Evolutionary conservation across 1,139 yeast species (phyloP), one percentile per base, ranked within the genome.

Genomic region (Geotrichum restrictum): DNA sequence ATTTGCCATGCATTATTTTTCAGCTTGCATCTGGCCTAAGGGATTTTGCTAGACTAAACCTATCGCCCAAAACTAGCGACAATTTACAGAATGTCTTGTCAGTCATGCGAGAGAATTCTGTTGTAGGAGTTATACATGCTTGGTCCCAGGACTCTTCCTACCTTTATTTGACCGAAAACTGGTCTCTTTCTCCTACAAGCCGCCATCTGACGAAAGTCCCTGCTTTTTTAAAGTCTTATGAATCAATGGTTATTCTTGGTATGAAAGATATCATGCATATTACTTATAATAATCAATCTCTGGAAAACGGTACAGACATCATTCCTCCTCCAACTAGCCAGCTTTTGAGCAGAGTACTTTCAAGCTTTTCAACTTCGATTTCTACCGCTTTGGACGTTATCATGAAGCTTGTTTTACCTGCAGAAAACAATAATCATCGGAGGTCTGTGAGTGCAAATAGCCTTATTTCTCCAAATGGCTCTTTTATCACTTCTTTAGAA

Each of bases 261-360:
- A 51, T 71, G 37, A 57, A 57, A 22, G 57, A 59, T 38, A 57
- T 71, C 19, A 50, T 68, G 47, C 62, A 55, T 36, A 56, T 62
- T 41, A 51, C 62, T 18, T 52, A 57, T 24, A 60, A 56, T 16
- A 59, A 53, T 10, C 59, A 54, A 43, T 7, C 44, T 1, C n/a
- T 51, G 14, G 53, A 49, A 4, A 59, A 55, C 11, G 56, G 51
- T 11, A 47, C 49, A 40, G 62, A 57, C 48, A 69, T 33, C 2
- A 77, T 81, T 19, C 76, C 79, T 14, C 79, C 82, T 0, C 74
- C 74, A 44, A 67, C 79, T 21, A 76, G 79, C 1, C 73, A 72
- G 21, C 69, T 79, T 37, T 69, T 79, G 2, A 65, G 67, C 27
- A 67, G 69, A 19, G 74, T 76, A 52, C 76, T 78, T 59, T 64